These are phyloP conservation scores for Dothistroma pini DNA, from an alignment of 2,329 filamentous ascomycete genomes.

Conservation along the genomic window DNA sequence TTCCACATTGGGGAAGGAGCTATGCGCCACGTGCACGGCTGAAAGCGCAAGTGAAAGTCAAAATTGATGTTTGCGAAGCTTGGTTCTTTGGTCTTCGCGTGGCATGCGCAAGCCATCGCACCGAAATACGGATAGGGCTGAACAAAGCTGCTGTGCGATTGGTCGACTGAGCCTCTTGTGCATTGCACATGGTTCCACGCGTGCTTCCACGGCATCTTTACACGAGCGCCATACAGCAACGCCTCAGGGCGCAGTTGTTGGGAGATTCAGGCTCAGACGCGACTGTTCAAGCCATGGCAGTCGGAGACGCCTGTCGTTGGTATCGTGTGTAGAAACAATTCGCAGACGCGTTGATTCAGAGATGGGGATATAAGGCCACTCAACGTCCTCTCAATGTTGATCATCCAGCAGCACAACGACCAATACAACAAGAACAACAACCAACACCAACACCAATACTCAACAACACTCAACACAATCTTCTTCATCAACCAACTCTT, in stretches of 20 bases:
- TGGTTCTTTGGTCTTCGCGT: neutral
- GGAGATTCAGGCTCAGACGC: neutral
- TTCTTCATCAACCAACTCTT: neutral
- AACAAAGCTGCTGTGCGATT: neutral
- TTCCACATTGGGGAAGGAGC: neutral
- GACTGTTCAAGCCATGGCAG: neutral
- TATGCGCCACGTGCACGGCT: neutral
- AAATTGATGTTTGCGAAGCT: neutral
- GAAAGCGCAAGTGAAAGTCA: neutral
- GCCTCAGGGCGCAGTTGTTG: neutral
- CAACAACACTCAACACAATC: neutral
- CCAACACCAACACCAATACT: neutral
- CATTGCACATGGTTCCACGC: neutral
- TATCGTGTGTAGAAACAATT: neutral
- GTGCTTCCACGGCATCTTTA: neutral
- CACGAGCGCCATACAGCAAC: neutral
- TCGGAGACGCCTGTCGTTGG: neutral
- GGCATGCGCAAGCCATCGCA: neutral
- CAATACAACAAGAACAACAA: neutral
- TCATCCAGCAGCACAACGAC: slow-evolving; percentile 7
- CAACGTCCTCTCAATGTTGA: neutral
- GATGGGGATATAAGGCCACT: neutral
- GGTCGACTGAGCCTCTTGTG: neutral
- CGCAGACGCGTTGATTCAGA: neutral
- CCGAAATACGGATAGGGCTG: neutral